Base-by-base conservation (phyloP, 2,329 filamentous ascomycete species). In the Fusarium nurragi region DNA sequence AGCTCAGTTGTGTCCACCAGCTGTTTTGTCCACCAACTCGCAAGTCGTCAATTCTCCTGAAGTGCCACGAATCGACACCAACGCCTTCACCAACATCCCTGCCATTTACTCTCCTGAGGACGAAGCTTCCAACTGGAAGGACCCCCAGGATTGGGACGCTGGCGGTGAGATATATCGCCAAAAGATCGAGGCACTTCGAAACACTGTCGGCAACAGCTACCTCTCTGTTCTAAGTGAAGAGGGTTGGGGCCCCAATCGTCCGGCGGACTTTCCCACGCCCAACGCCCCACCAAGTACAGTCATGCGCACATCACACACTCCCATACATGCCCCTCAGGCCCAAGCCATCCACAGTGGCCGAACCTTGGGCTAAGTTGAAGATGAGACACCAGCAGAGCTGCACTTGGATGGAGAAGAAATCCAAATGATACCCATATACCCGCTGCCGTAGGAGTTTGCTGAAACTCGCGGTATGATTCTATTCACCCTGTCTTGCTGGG, bases 121-220 rank as follows among this genome's bases (percentile, higher is more conserved):
- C 13, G 41, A 53, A 22, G n/a, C 37, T 32, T 40, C 74, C 22
- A 65, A 74, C 39, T 82, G 80, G 79, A 76, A 75, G 23, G 79
- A 81, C 13, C 66, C 79, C 6, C 79, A 82, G 41, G 84, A 90
- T 57, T 92, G 89, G 85, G 87, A 88, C 59, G 79, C 86, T 39
- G 86, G 87, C 57, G 90, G 90, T 51, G 92, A 95, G 71, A 81
- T 92, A 9, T 98, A 97, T 77, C 88, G 91, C 55, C 91, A 91
- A 75, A 95, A 95, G 77, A 90, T 98, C 52, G 93, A 97, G 76
- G 88, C 91, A 4, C 80, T 97, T 51, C 90, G 93, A 61, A 90
- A 90, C 72, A 92, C 94, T 72, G 89, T 97, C 66, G 94, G 94
- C 28, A 92, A 89, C 70, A 91, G 89, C 34, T 99, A 97, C 85